Evolutionary conservation across 2,329 filamentous ascomycete genomes (phyloP), one percentile per base, ranked within the genome.

Genomic region (Paecilomyces variotii): DNA sequence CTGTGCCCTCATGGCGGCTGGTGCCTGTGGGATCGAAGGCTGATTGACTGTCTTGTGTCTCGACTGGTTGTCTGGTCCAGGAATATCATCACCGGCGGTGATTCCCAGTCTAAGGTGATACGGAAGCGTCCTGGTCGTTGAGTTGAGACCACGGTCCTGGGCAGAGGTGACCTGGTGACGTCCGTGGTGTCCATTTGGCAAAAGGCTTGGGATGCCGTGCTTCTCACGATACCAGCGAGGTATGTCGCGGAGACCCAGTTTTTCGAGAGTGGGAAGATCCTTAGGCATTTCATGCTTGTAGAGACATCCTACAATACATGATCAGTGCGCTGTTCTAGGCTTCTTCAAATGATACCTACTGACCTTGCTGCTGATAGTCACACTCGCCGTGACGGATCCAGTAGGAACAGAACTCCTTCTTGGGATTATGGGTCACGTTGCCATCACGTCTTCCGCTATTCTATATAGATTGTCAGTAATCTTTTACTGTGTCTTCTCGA

Each of bases 281-380:
- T 77, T 73, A 0, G 92, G 92, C 88, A 96, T 96, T 71, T 94
- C 89, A 71, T 96, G 92, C 76, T 91, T 93, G 79, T 86, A 96
- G 63, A 87, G 85, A 77, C 92, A 96, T 0, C 92, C 75, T 77
- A 53, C 52, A 10, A 24, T 4, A n/a, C 50, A 5, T 27, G 10
- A 27, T 61, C 52, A 58, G 59, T 56, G 34, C 11, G n/a, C 14
- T 24, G 25, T 57, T 50, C 55, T 54, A n/a, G 32, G 10, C 50
- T 12, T 39, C 45, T 19, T 54, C 10, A 25, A 27, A 24, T 9
- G 10, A 26, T 53, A 24, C 19, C 6, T 11, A 59, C 67, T 57
- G 64, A 72, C 75, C 91, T 68, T 92, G 87, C 71, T 95, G 90
- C 2, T 83, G 86, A 72, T 90, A 97, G 61, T 88, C 88, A 71